Base-by-base conservation (phyloP, 2,329 filamentous ascomycete genomes). In the Aureobasidium sp. region DNA sequence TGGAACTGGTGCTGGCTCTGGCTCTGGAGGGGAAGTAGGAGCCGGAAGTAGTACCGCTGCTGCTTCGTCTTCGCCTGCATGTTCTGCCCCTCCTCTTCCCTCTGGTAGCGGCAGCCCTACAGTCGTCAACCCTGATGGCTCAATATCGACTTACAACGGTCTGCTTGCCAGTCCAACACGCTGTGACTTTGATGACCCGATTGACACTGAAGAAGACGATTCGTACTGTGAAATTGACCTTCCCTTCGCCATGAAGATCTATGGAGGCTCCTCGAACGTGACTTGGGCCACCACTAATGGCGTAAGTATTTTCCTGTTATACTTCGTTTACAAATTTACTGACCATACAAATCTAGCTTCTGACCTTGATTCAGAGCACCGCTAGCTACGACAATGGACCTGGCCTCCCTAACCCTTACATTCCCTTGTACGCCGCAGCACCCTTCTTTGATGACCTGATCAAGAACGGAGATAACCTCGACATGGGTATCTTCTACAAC, bases 401-500 rank as follows among this genome's bases (percentile, higher is more conserved):
- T 22, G 45, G 60, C 2, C 60, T 72, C 19, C 71, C 71, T 1
- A 65, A 67, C 35, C 22, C 58, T 31, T 50, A 50, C 29, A 60
- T 73, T 11, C 70, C 72, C 3, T 62, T 65, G 35, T 66, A 65
- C 59, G 67, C 70, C 44, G 61, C 71, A 22, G 67, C 62, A 4
- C 69, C 72, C 5, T 70, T 71, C 61, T 72, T 69, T 64, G 70
- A 73, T 57, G 73, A 75, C 60, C 65, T 71, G 3, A 68, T 67
- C 60, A 63, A 72, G 14, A 67, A 65, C 49, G 65, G 64, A 15
- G 42, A 53, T 27, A 19, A 60, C 24, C 56, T 57, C 12, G 62
- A 65, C 66, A 40, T 72, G 42, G 72, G 73, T 15, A 70, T 74
- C 58, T 75, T 67, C 57, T 75, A 73, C 61, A 64, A 70, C 35